Base-by-base conservation (phyloP, 2,329 filamentous ascomycete genomes). In the Orbilia brochopaga region DNA sequence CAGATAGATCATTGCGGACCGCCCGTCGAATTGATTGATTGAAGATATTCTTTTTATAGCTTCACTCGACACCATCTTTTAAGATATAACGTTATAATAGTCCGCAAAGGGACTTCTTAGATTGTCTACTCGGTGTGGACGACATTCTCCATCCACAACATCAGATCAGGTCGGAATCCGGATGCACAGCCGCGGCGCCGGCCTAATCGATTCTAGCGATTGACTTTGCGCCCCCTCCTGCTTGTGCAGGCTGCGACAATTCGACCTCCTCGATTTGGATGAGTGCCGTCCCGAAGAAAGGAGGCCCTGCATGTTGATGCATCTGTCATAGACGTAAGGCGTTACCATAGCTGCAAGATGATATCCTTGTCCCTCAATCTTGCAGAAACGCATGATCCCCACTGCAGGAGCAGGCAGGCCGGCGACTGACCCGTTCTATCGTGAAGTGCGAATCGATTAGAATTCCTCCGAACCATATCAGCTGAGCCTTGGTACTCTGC, bases 241-340 rank as follows among this genome's bases (percentile, higher is more conserved):
- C 17, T 27, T 48, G 19, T 40, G 13, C 37, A 42, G n/a, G 37
- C 59, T 70, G 58, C 59, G 24, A 70, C 59, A 70, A 48, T 60
- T 54, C 37, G 54, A 70, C 66, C 66, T 70, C 51, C 66, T 70
- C 54, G 54, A 70, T 70, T 58, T 46, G 59, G 62, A 59, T 59
- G 58, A 70, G 8, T 70, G 59, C 50, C 40, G 48, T 44, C 40
- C 66, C 32, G 21, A 19, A 23, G 30, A 46, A 40, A 57, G 27
- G 51, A 57, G 42, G 30, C 44, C 51, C 30, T 57, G 57, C 44
- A 57, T 40, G 23, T 54, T 46, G 32, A 58, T 69, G 37, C 37
- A 42, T 17, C n/a, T 42, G 60, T 56, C 48, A 63, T 69, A 69
- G 54, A 69, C 51, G 65, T 69, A 69, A 51, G 65, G 24, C 59